Percentiles rank a stretch among this genome's conserved stretches.
Conservation (phyloP, 2,329 filamentous ascomycete species). For the Diaporthe vaccinii region DNA sequence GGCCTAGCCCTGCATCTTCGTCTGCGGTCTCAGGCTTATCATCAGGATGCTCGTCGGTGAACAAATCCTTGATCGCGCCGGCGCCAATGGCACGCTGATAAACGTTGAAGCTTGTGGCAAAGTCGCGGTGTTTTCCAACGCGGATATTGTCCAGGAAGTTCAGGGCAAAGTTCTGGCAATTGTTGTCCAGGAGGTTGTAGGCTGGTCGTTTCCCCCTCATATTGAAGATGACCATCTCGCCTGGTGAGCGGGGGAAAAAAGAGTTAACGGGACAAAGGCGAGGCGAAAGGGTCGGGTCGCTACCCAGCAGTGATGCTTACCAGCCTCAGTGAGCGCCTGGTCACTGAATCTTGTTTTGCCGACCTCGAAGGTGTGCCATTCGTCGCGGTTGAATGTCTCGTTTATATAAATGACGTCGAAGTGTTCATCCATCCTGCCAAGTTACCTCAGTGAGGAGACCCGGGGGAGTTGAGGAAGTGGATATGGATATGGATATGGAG, state of each 20-base stretch:
- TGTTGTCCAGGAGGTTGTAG: constrained; percentile 72
- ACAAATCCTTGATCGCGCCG: constrained; percentile 66
- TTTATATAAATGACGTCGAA: constrained; percentile 71
- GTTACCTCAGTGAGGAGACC: background rate
- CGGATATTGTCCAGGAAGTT: constrained; percentile 68
- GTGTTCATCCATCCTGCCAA: constrained; percentile 58
- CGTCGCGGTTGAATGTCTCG: constrained; percentile 57
- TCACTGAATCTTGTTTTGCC: constrained; percentile 68
- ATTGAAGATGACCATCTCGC: constrained; percentile 65
- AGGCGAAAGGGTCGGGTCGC: background rate
- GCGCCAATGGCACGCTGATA: constrained; percentile 64
- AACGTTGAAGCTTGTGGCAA: constrained; percentile 66
- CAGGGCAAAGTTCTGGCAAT: constrained; percentile 70
- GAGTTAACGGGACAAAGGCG: background rate
- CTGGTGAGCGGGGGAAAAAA: constrained; percentile 47
- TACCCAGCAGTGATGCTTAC: constrained; percentile 49
- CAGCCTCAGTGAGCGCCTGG: constrained; percentile 63
- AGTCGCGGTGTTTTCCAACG: constrained; percentile 62
- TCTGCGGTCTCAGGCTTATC: constrained; percentile 47
- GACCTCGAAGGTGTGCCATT: constrained; percentile 66
- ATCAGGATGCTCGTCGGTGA: constrained; percentile 52
- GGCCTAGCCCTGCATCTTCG: constrained; percentile 43
- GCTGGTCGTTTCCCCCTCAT: constrained; percentile 63
- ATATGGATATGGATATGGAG: too few species aligned
- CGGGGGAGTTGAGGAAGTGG: too few species aligned